Evolutionary conservation across 768 basidiomycete species (phyloP), one percentile per base, ranked within the genome.

Genomic region (Krasilnikovozyma curviuscula): DNA sequence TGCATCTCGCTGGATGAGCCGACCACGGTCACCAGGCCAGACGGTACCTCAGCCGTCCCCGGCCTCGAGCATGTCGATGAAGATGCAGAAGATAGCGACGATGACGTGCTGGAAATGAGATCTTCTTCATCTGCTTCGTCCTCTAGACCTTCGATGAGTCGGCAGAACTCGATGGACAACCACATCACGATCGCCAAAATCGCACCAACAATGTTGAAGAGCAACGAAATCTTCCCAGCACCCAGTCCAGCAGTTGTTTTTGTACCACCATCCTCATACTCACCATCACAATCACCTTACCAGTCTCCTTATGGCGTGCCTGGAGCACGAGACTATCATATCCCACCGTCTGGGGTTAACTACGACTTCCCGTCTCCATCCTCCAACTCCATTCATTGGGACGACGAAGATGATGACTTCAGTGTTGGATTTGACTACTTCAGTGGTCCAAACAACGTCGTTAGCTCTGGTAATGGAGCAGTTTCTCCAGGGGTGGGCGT

Each of bases 141-240:
- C 3, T 33, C 45, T 10, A 54, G 61, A 21, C 64, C 65, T 5
- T 55, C 55, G 5, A 37, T 64, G 27, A 56, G 56, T 23, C 37
- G 65, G 21, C 51, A 59, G 30, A 57, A 57, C 3, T 58, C 57
- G 3, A 48, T 55, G 28, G 41, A 40, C 13, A 40, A 70, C 27
- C 71, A 74, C 25, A 65, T 79, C 54, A 80, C 79, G 9, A 81
- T 81, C 46, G 77, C 77, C 12, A 71, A 76, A 31, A 79, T 81
- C 39, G 76, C 79, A 0, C 79, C 79, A 5, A 89, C 93, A 5
- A 73, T 83, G 39, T 71, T 97, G 55, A 98, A 97, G 68, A 83
- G 83, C 9, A 56, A 58, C 43, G 69, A 65, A 35, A 43, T 56
- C n/a, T 57, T 58, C 38, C 67, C 66, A 2, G 57, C 62, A 2